Conservation (phyloP, 495 filamentous ascomycete genomes). For the Xylaria flabelliformis region DNA sequence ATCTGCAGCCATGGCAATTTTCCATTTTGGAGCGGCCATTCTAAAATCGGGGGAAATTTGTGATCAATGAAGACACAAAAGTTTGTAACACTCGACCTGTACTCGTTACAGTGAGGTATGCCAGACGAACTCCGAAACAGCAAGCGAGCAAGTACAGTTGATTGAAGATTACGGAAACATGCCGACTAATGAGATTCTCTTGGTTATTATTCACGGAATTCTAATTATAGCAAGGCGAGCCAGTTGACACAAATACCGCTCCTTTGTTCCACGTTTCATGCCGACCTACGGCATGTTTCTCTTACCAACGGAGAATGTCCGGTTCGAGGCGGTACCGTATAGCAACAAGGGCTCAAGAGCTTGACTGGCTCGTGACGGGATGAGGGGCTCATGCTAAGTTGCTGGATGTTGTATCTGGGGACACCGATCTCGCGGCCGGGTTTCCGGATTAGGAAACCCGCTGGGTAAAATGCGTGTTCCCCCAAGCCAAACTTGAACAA, state of each 20-base stretch:
- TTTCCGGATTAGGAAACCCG: constrained; percentile 39
- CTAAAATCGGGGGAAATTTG: constrained; percentile 1
- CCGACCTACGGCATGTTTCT: neutral
- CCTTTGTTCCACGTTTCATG: neutral
- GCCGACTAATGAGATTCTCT: neutral
- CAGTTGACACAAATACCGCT: neutral
- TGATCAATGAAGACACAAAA: neutral
- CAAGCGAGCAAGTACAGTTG: neutral
- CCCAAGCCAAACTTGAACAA: constrained; percentile 25
- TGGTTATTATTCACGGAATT: neutral
- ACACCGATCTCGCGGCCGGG: constrained; percentile 27
- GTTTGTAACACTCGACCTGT: neutral
- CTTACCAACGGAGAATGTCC: neutral
- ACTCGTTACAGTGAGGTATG: neutral
- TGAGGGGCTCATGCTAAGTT: constrained; percentile 6
- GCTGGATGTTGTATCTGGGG: constrained; percentile 6
- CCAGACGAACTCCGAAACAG: neutral
- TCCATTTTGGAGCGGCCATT: constrained; percentile 53
- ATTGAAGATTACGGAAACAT: neutral
- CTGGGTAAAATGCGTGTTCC: constrained; percentile 36
- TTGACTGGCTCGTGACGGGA: constrained; percentile 18
- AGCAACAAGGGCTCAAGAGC: constrained; percentile 1
- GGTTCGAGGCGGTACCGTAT: constrained; percentile 4
- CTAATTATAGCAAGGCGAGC: neutral
- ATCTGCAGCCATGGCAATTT: constrained; percentile 55